Conservation (phyloP, 495 filamentous ascomycete species). For the Rhizodiscina lignyota region DNA sequence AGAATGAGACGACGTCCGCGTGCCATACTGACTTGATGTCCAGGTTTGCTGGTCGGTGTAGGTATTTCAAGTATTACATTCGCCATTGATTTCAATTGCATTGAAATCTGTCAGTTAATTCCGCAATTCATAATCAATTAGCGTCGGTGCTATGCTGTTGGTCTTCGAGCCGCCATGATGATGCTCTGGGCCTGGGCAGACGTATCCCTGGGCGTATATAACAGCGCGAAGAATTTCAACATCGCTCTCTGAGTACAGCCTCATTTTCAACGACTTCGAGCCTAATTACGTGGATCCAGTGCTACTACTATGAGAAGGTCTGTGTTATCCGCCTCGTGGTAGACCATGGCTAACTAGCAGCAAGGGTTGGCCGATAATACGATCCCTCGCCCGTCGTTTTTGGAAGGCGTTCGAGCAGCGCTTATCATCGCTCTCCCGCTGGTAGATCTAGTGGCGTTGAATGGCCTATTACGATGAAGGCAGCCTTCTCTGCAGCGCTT, state of each 20-base stretch:
- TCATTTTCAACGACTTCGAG: slow-evolving; percentile 44
- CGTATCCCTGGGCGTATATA: slow-evolving; percentile 48
- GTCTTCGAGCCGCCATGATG: slow-evolving; percentile 49
- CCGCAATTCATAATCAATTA: slow-evolving; percentile 52
- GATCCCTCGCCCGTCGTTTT: slow-evolving; percentile 22
- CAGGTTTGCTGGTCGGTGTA: slow-evolving; percentile 37
- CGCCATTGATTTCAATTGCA: neutral
- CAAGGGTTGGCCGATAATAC: slow-evolving; percentile 29
- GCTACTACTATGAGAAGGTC: slow-evolving; percentile 42
- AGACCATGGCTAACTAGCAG: slow-evolving; percentile 13
- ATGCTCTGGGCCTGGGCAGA: slow-evolving; percentile 48
- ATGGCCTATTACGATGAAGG: slow-evolving; percentile 45
- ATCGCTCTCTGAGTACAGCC: slow-evolving; percentile 42
- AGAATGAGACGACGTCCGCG: too few species aligned
- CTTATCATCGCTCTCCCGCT: slow-evolving; percentile 34
- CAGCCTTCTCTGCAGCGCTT: slow-evolving; percentile 36
- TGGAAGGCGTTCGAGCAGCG: slow-evolving; percentile 34
- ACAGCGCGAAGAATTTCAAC: slow-evolving; percentile 44
- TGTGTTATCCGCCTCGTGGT: slow-evolving; percentile 2
- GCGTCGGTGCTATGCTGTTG: slow-evolving; percentile 37
- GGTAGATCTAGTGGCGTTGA: slow-evolving; percentile 17
- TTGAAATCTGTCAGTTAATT: slow-evolving; percentile 28
- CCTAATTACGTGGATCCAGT: slow-evolving; percentile 46
- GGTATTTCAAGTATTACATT: slow-evolving; percentile 14
- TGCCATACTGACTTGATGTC: too few species aligned